These are phyloP conservation scores for Cynara cardunculus DNA, from an alignment of 129 eudicot species.

Conservation along the genomic window DNA sequence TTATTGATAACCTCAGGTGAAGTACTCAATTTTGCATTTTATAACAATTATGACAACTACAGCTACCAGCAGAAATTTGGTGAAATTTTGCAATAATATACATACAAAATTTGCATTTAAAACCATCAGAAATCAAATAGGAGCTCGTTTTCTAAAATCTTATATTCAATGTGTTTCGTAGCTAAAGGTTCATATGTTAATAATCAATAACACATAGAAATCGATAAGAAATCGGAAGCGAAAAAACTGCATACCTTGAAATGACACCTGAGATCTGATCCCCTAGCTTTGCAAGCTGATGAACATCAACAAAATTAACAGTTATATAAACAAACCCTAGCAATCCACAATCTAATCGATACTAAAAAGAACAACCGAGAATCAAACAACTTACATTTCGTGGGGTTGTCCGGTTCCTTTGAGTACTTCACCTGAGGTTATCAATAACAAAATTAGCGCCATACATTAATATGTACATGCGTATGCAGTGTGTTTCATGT, in stretches of 20 bases:
- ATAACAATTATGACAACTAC: no score
- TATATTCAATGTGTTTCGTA: not conserved
- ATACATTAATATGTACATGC: not conserved
- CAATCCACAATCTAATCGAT: not conserved
- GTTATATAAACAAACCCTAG: not conserved
- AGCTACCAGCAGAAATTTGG: no score
- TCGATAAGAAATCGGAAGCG: not conserved
- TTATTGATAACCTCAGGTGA: constrained; percentile 37
- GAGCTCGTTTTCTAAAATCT: not conserved
- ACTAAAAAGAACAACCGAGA: not conserved
- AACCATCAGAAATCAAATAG: no score
- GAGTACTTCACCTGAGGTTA: constrained; percentile 61
- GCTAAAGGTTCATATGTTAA: not conserved
- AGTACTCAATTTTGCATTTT: no score
- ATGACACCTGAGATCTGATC: constrained; percentile 55
- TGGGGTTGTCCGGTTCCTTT: constrained; percentile 61
- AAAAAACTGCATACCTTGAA: constrained; percentile 39
- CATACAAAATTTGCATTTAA: no score
- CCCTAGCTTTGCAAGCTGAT: constrained; percentile 66
- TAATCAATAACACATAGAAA: not conserved
- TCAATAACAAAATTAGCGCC: not conserved
- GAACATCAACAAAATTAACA: not conserved
- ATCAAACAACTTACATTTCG: constrained; percentile 49
- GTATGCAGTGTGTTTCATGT: not conserved
- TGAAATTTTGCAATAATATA: no score